These are phyloP conservation scores for Lasiosphaeria hispida DNA, from an alignment of 495 filamentous ascomycete species.

Conservation along the genomic window DNA sequence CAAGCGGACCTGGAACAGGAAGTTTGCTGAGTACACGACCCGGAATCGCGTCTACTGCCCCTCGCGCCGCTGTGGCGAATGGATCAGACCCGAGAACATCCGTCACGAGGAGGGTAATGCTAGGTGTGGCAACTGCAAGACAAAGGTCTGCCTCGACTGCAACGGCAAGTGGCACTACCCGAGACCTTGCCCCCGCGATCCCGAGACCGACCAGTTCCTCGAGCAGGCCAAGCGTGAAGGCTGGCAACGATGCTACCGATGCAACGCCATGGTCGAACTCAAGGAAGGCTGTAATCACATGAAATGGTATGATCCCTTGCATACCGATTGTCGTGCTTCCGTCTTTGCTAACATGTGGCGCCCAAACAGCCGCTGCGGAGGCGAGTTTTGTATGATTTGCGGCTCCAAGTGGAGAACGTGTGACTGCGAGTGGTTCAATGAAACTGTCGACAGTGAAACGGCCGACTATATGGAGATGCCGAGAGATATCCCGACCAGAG, in stretches of 20 bases:
- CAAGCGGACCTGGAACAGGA: slow-evolving; percentile 73
- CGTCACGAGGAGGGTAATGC: slow-evolving; percentile 47
- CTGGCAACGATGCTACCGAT: slow-evolving; percentile 75
- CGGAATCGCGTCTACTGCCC: slow-evolving; percentile 76
- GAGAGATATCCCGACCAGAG: slow-evolving; percentile 13
- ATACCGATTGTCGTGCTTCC: slow-evolving; percentile 10
- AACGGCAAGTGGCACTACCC: slow-evolving; percentile 69
- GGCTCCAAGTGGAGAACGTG: slow-evolving; percentile 78
- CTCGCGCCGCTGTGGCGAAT: slow-evolving; percentile 63
- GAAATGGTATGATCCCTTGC: slow-evolving; percentile 61
- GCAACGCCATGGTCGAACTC: slow-evolving; percentile 72
- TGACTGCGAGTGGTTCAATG: slow-evolving; percentile 76
- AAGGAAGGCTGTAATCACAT: slow-evolving; percentile 84
- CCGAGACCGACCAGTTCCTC: slow-evolving; percentile 61
- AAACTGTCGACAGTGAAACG: slow-evolving; percentile 55
- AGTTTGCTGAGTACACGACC: slow-evolving; percentile 70
- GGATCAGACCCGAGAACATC: slow-evolving; percentile 70
- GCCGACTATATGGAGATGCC: slow-evolving; percentile 58
- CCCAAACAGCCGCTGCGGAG: slow-evolving; percentile 62
- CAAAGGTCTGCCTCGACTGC: slow-evolving; percentile 70
- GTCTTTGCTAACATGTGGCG: slow-evolving; percentile 12
- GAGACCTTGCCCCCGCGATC: slow-evolving; percentile 68
- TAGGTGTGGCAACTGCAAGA: slow-evolving; percentile 65
- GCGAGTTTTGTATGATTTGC: slow-evolving; percentile 82
- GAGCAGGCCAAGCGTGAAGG: slow-evolving; percentile 68